Evolutionary conservation across 306 rosid genomes (phyloP), one percentile per base, ranked within the genome.

Genomic region (Erythrophleum fordii): DNA sequence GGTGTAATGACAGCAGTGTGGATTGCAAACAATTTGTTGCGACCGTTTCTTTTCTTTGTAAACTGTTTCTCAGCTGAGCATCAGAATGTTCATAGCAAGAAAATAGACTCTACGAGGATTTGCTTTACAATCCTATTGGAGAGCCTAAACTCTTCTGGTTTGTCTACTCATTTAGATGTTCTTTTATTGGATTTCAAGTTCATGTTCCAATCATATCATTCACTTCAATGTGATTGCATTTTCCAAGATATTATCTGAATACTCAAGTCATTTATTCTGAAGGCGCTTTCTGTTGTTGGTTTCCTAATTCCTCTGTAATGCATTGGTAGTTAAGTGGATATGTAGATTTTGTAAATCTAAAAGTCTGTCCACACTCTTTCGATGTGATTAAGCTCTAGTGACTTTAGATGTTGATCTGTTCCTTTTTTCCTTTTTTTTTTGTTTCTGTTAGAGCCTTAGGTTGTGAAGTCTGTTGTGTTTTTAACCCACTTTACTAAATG

Each of bases 31-130:
- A 56, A 55, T 80, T 69, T 95, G 60, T 84, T 95, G 91, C 86
- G 99, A 84, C 95, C 99, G 35, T 95, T 93, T 85, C 87, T 95
- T 59, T 91, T 95, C 85, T 95, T 95, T 80, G 58, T 88, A 25
- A 82, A 82, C 6, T 89, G 87, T 59, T 79, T 88, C 56, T 56
- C 91, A 31, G 85, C 82, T 73, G 81, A 73, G 82, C 81, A 39
- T 81, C 87, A 72, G 82, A 86, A 82, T 78, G 64, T 83, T 58
- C 82, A 83, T 28, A 64, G 67, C 79, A 78, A 82, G 77, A 89
- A 83, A 74, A 49, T 85, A 72, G 67, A 66, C 62, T 93, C 92
- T 55, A 84, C 83, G 86, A 86, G 69, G 85, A 82, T 28, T 67
- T 89, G 97, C 91, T 93, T 89, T 83, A 87, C 88, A 51, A 84